Evolutionary conservation across 805 yeast species (phyloP).

Genomic region (Suhomyces emberorum): DNA sequence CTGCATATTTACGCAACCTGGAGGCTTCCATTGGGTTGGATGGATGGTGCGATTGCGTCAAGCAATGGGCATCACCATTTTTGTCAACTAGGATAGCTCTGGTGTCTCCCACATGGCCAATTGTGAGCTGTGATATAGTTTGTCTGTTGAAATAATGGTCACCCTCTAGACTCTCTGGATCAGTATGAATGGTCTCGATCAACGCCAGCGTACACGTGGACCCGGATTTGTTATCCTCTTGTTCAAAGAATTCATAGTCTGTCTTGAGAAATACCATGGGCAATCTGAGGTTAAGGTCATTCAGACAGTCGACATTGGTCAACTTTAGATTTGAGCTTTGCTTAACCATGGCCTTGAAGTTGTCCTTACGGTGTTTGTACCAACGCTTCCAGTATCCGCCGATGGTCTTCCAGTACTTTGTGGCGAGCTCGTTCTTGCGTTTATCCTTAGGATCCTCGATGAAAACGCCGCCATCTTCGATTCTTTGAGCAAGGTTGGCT

Average conservation of each 20-base stretch:
- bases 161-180: slow-evolving; percentile 28
- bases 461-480: slow-evolving; percentile 45
- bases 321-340: slow-evolving; percentile 16
- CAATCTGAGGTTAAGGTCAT: slow-evolving; percentile 59
- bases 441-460: slow-evolving; percentile 21
- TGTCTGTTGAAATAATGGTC: slow-evolving; percentile 60
- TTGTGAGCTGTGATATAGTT: slow-evolving; percentile 62
- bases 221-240: slow-evolving; percentile 47
- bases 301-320: slow-evolving; percentile 21
- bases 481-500: slow-evolving; percentile 46
- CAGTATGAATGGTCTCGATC: slow-evolving; percentile 46
- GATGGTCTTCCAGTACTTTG: slow-evolving; percentile 54
- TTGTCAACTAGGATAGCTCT: slow-evolving; percentile 81
- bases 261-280: slow-evolving; percentile 63
- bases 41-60: slow-evolving; percentile 85
- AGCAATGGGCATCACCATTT: slow-evolving; percentile 71
- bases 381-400: slow-evolving; percentile 88
- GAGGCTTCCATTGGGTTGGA: slow-evolving; percentile 73
- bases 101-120: slow-evolving; percentile 94
- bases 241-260: slow-evolving; percentile 56
- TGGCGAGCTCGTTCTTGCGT: slow-evolving; percentile 40
- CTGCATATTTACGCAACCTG: slow-evolving; percentile 61
- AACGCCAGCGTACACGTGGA: slow-evolving; percentile 71
- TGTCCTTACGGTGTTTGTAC: slow-evolving; percentile 44
- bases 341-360: slow-evolving; percentile 22